Evolutionary conservation across 345 rosid genomes (phyloP).

Genomic region (Populus pruinosa): DNA sequence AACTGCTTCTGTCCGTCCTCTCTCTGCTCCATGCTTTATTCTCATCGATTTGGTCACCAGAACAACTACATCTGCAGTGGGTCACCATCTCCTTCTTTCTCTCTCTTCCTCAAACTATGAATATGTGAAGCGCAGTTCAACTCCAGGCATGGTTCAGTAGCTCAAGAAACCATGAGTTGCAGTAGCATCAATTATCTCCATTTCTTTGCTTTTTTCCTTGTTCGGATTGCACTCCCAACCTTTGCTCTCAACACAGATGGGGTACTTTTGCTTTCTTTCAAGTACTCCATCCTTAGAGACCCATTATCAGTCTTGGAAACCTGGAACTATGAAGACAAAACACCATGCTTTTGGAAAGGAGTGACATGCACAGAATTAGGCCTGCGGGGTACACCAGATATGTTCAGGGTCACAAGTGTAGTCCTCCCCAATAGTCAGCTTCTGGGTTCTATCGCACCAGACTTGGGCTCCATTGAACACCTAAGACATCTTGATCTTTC

Average conservation of each 20-base stretch:
- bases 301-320: slow-evolving; percentile 48
- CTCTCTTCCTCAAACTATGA: background rate
- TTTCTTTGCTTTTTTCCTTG: slow-evolving; percentile 23
- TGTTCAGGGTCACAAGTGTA: slow-evolving; percentile 59
- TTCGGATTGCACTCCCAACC: slow-evolving; percentile 33
- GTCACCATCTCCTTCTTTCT: slow-evolving; percentile 45
- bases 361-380: slow-evolving; percentile 52
- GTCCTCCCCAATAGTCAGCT: slow-evolving; percentile 52
- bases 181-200: slow-evolving; percentile 10
- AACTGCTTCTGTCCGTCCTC: slow-evolving; percentile 16
- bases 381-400: slow-evolving; percentile 39
- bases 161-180: slow-evolving; percentile 31
- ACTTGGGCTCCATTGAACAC: slow-evolving; percentile 45
- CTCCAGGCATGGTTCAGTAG: background rate
- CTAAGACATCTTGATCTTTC: slow-evolving; percentile 66
- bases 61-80: slow-evolving; percentile 60
- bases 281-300: slow-evolving; percentile 60
- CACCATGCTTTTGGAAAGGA: slow-evolving; percentile 74
- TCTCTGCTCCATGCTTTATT: slow-evolving; percentile 18
- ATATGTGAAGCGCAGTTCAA: background rate
- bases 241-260: slow-evolving; percentile 60
- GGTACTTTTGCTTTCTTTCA: slow-evolving; percentile 57
- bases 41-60: slow-evolving; percentile 55
- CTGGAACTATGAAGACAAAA: slow-evolving; percentile 67
- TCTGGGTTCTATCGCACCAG: slow-evolving; percentile 55